Evolutionary conservation across 1,139 yeast genomes (phyloP).

Genomic region (Suhomyces wounanorum): DNA sequence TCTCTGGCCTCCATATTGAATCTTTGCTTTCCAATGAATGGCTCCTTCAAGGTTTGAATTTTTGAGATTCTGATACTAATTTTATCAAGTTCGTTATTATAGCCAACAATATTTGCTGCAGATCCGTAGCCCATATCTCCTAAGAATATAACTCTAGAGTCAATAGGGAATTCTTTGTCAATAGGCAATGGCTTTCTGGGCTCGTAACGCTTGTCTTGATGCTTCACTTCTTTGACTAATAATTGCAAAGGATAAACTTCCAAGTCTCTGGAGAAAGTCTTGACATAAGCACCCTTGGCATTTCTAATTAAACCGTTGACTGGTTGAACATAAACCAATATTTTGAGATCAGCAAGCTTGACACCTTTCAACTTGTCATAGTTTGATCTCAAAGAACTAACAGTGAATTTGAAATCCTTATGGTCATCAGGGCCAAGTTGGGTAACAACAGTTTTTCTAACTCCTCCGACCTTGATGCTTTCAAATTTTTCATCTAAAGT

Average conservation of each 20-base stretch:
- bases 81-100: constrained; percentile 51
- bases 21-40: constrained; percentile 61
- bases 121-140: constrained; percentile 91
- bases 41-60: constrained; percentile 55
- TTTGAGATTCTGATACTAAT: constrained; percentile 55
- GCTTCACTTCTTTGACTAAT: constrained; percentile 71
- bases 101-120: constrained; percentile 73
- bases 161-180: constrained; percentile 77
- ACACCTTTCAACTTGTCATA: constrained; percentile 60
- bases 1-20: constrained; percentile 57
- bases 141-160: constrained; percentile 73
- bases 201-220: constrained; percentile 71
- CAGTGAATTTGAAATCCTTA: constrained; percentile 40
- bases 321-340: constrained; percentile 66
- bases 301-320: constrained; percentile 80
- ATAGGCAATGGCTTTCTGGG: constrained; percentile 79
- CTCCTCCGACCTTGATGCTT: constrained; percentile 30
- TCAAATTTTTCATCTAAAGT: constrained; percentile 58
- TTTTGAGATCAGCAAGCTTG: constrained; percentile 52
- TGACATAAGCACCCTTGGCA: constrained; percentile 73
- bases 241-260: constrained; percentile 74
- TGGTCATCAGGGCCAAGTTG: constrained; percentile 44
- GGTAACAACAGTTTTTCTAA: constrained; percentile 40
- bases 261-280: constrained; percentile 56
- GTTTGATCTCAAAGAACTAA: constrained; percentile 32